Evolutionary conservation across 2,329 filamentous ascomycete genomes (phyloP), one percentile per base, ranked within the genome.

Genomic region (Arthrobotrys iridis): DNA sequence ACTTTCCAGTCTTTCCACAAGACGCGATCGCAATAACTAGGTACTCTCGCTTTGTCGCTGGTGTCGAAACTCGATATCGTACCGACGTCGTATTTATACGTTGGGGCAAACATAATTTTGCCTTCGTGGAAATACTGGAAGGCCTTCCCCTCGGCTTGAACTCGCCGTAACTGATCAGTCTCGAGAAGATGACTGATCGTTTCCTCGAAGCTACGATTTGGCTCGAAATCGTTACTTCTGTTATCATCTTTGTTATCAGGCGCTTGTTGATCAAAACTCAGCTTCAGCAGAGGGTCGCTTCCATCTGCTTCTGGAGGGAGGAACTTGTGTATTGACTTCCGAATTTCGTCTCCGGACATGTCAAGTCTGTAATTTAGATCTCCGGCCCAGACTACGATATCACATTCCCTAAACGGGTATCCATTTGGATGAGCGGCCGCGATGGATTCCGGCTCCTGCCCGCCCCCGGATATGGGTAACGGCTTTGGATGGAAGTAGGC

Each of bases 1-100:
- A 77, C 63, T 7, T 77, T 78, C 26, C 79, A 77, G 33, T 79
- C 76, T 30, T 78, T 79, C 78, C 80, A 99, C 0, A 99, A 83
- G 48, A 99, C 93, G 13, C 95, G 90, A 83, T 99, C 95, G 81
- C 95, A 99, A 94, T 95, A 99, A 81, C 93, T 97, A 1, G 95
- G 95, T 1, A 92, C 91, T 62, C 96, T 88, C 77, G 90, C 90
- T 84, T 99, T 99, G 81, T 98, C 95, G 78, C 93, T 97, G 0
- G 93, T 93, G 83, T 99, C 96, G 81, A 97, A 99, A 28, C 93
- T 87, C 1, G 92, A 92, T 30, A 97, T 88, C 28, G 91, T 96
- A n/a, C 95, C 95, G 26, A 97, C 86, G 80, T 99, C 96, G 79
- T 99, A 99, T 82, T 99, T 99, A 83, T 99, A 99, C 0, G 95